Evolutionary conservation across 805 yeast species (phyloP).

Genomic region (Pichia rugopelliculosa): DNA sequence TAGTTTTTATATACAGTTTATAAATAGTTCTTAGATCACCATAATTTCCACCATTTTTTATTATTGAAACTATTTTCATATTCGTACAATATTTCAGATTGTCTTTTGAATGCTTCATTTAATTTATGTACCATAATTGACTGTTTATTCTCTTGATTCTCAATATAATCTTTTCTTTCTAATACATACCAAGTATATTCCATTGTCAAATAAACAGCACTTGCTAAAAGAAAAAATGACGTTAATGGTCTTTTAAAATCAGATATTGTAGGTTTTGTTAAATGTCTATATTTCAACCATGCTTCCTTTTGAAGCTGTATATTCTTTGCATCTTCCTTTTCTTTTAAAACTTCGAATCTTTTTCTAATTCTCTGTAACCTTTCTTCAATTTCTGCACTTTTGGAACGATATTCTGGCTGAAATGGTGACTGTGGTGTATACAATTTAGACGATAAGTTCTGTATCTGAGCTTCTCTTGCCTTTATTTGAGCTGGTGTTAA

Average conservation of each 20-base stretch:
- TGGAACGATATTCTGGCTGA: conserved; percentile 18
- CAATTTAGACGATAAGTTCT: conserved; percentile 15
- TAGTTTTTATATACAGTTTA: conserved; percentile 1
- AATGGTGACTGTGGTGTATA: conserved; percentile 27
- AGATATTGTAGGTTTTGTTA: conserved; percentile 22
- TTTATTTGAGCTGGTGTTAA: background rate
- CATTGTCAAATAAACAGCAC: conserved; percentile 25
- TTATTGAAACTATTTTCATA: background rate
- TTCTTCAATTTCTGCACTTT: conserved; percentile 24
- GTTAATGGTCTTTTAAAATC: conserved; percentile 31
- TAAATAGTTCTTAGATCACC: conserved; percentile 10
- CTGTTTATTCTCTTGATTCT: conserved; percentile 19
- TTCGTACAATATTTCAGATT: conserved; percentile 9
- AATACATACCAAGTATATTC: conserved; percentile 29
- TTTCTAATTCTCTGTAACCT: conserved; percentile 20
- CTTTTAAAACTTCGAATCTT: conserved; percentile 18
- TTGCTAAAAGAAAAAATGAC: conserved; percentile 25
- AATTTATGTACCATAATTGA: conserved; percentile 20
- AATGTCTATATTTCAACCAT: conserved; percentile 15
- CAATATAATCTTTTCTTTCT: conserved; percentile 25
- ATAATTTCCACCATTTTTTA: conserved; percentile 7
- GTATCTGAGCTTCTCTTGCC: conserved; percentile 12
- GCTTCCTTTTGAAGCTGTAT: conserved; percentile 8
- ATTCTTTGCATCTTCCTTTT: conserved; percentile 18
- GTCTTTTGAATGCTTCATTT: conserved; percentile 23